These are phyloP conservation scores for Pythium apleroticum DNA, from an alignment of 352 stramenopile genomes.

Conservation along the genomic window DNA sequence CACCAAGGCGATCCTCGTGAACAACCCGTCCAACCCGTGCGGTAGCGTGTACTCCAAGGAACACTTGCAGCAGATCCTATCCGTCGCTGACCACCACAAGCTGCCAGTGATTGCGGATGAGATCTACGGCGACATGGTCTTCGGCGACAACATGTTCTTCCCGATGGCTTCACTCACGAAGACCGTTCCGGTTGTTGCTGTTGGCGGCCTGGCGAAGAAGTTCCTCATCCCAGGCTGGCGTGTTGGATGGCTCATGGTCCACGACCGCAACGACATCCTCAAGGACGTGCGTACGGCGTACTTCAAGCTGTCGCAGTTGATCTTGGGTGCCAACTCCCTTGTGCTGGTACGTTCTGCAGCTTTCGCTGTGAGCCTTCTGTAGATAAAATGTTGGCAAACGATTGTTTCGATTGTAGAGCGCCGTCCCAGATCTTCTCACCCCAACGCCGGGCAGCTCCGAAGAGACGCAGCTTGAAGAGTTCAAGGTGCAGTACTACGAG, in stretches of 20 bases:
- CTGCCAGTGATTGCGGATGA: conserved; percentile 92
- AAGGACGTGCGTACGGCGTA: conserved; percentile 88
- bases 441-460: conserved; percentile 61
- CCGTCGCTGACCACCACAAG: conserved; percentile 77
- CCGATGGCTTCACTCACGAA: conserved; percentile 82
- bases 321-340: conserved; percentile 90
- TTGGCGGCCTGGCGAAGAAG: conserved; percentile 93
- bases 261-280: conserved; percentile 84
- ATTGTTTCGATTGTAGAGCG: conserved; percentile 37
- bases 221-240: conserved; percentile 95
- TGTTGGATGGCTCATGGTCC: conserved; percentile 94
- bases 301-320: conserved; percentile 92
- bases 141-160: conserved; percentile 71
- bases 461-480: conserved; percentile 55
- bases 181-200: conserved; percentile 76
- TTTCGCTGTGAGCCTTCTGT: no score
- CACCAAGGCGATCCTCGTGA: conserved; percentile 93
- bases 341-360: conserved; percentile 71
- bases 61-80: conserved; percentile 75
- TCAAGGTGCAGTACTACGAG: conserved; percentile 84
- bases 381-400: background rate
- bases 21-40: conserved; percentile 95
- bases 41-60: conserved; percentile 92
- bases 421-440: conserved; percentile 82
- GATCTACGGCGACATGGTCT: conserved; percentile 87